Percentiles rank a stretch among this genome's conserved stretches.
phyloP scores from a whole-genome alignment of 2,329 filamentous ascomycete genomes.

The Chrysosporium keratinophilum region DNA sequence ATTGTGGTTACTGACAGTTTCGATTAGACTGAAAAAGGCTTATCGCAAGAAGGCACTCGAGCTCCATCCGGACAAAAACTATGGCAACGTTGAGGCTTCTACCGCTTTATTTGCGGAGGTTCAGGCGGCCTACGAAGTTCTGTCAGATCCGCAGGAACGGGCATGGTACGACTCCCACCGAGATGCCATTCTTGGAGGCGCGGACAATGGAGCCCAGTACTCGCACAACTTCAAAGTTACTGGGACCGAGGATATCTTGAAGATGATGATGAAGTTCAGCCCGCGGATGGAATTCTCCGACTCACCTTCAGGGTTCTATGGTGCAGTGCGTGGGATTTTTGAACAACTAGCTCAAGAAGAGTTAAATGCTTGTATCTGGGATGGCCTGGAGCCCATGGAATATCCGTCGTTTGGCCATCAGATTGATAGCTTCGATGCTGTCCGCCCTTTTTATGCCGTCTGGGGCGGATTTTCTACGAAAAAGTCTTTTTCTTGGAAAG shows the following conservation, averaged over 20 bases:
- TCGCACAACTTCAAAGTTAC: conserved; percentile 65
- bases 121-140: conserved; percentile 87
- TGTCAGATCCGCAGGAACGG: conserved; percentile 89
- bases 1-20: background rate
- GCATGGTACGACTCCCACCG: conserved; percentile 97
- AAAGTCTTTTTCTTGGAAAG: conserved; percentile 84
- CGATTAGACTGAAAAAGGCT: conserved; percentile 71
- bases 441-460: conserved; percentile 66
- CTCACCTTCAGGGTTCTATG: conserved; percentile 72
- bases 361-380: conserved; percentile 59
- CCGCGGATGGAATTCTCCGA: conserved; percentile 70
- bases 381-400: conserved; percentile 48
- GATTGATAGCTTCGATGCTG: conserved; percentile 60
- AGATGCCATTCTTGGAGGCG: conserved; percentile 65
- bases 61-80: conserved; percentile 86
- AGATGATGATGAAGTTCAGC: conserved; percentile 70
- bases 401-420: conserved; percentile 78
- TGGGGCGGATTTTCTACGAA: conserved; percentile 76
- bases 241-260: conserved; percentile 66
- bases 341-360: conserved; percentile 73
- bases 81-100: conserved; percentile 69
- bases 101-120: conserved; percentile 83
- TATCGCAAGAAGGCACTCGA: conserved; percentile 86
- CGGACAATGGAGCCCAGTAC: conserved; percentile 45
- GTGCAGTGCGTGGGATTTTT: conserved; percentile 66